Evolutionary conservation across 2,329 filamentous ascomycete genomes (phyloP).

Genomic region (Rutstroemia sp.): DNA sequence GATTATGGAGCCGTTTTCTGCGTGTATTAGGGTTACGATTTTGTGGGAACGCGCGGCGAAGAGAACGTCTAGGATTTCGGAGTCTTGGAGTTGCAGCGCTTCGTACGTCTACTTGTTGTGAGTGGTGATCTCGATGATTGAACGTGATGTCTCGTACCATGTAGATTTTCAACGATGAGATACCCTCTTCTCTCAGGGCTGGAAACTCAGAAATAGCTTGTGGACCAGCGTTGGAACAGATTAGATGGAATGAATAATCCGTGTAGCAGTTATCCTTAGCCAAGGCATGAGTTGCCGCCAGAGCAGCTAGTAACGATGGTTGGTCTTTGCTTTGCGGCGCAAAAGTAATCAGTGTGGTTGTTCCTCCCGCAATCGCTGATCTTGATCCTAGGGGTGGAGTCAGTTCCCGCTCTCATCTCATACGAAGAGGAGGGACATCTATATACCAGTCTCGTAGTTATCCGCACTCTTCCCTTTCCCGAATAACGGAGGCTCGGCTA

Average conservation of each 20-base stretch:
- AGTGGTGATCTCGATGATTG: not conserved
- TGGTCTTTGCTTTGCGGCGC: conserved; percentile 41
- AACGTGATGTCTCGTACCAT: conserved; percentile 22
- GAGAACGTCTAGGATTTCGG: conserved; percentile 36
- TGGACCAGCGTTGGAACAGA: conserved; percentile 35
- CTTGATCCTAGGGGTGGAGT: not conserved
- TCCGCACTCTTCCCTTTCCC: conserved; percentile 7
- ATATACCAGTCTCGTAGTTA: conserved; percentile 10
- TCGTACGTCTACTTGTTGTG: conserved; percentile 30
- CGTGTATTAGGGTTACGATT: conserved; percentile 49
- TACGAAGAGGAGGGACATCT: not conserved
- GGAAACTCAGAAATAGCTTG: conserved; percentile 29
- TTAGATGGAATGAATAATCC: conserved; percentile 43
- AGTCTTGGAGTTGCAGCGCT: conserved; percentile 33
- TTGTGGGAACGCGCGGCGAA: conserved; percentile 35
- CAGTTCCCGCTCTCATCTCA: not conserved
- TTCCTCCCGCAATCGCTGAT: conserved; percentile 45
- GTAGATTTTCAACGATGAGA: conserved; percentile 38
- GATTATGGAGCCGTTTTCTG: conserved; percentile 47
- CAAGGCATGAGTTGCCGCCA: conserved; percentile 36
- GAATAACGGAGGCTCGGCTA: conserved; percentile 6
- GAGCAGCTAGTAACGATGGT: conserved; percentile 36
- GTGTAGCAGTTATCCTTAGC: conserved; percentile 39
- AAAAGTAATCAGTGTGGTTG: conserved; percentile 51
- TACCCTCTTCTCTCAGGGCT: conserved; percentile 30